Percentiles rank a stretch among this genome's conserved stretches.
phyloP scores from a whole-genome alignment of 495 filamentous ascomycete species.

The Baudoinia panamericana region DNA sequence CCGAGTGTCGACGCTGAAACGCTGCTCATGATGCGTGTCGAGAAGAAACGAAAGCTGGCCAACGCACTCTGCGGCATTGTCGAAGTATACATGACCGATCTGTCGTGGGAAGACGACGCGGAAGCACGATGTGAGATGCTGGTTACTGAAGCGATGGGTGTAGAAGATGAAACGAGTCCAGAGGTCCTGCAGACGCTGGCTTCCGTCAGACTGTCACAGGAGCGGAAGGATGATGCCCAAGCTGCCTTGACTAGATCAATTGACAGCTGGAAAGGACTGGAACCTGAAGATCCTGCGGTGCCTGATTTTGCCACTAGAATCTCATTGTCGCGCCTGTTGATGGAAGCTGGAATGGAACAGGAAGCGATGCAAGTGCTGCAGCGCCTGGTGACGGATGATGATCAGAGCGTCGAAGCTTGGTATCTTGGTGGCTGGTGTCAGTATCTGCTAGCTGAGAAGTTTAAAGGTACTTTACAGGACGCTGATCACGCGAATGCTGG shows the following conservation, averaged over 20 bases:
- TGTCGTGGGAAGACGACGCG: slow-evolving; percentile 82
- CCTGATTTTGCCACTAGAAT: slow-evolving; percentile 77
- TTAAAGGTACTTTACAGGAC: slow-evolving; percentile 13
- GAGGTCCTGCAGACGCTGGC: slow-evolving; percentile 90
- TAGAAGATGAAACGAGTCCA: slow-evolving; percentile 52
- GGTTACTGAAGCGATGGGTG: slow-evolving; percentile 71
- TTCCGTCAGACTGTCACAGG: slow-evolving; percentile 81
- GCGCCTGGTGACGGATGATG: slow-evolving; percentile 71
- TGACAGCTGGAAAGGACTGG: slow-evolving; percentile 61
- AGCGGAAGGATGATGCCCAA: slow-evolving; percentile 59
- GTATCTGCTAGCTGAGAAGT: slow-evolving; percentile 52
- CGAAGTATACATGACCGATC: slow-evolving; percentile 97
- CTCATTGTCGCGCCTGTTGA: slow-evolving; percentile 67
- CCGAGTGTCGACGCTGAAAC: slow-evolving; percentile 32
- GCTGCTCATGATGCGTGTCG: slow-evolving; percentile 36
- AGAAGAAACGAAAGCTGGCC: slow-evolving; percentile 66
- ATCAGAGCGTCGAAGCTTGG: slow-evolving; percentile 88
- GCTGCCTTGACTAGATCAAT: slow-evolving; percentile 65
- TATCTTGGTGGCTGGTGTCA: slow-evolving; percentile 92
- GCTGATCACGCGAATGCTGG: no score
- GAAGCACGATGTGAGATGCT: slow-evolving; percentile 72
- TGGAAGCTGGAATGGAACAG: slow-evolving; percentile 78
- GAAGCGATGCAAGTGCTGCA: slow-evolving; percentile 77
- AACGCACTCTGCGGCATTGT: slow-evolving; percentile 78
- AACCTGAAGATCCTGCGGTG: slow-evolving; percentile 45